Percentiles rank a stretch among this genome's conserved stretches.
Evolutionary conservation across 176 grass and related monocot genomes (phyloP).

Genomic region (Hyparrhenia diplandra): DNA sequence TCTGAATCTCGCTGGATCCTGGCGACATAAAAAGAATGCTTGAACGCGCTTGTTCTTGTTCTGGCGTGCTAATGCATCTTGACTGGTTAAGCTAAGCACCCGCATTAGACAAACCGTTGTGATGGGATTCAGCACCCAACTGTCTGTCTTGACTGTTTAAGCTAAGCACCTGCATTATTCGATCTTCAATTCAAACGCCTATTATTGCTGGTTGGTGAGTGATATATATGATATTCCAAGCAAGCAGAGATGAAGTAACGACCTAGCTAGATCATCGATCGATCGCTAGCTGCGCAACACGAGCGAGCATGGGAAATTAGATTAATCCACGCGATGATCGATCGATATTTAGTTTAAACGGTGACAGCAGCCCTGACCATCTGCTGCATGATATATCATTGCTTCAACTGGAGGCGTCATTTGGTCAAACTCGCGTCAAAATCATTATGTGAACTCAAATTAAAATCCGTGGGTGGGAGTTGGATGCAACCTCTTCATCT

Average conservation of each 20-base stretch:
- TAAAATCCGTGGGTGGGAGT: not conserved
- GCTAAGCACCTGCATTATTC: too few species aligned
- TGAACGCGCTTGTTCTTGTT: not conserved
- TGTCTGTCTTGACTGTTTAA: too few species aligned
- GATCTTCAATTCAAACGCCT: conserved; percentile 1
- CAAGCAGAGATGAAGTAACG: not conserved
- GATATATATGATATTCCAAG: not conserved
- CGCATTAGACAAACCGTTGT: not conserved
- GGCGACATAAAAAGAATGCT: not conserved
- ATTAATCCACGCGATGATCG: not conserved
- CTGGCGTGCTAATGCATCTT: conserved; percentile 3
- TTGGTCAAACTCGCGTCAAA: conserved; percentile 3
- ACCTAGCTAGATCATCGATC: too few species aligned
- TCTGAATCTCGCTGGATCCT: conserved; percentile 15
- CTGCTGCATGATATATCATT: not conserved
- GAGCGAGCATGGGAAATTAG: not conserved
- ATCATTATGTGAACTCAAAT: conserved; percentile 6
- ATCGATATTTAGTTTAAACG: not conserved
- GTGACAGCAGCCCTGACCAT: not conserved
- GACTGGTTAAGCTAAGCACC: not conserved
- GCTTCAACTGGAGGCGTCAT: not conserved
- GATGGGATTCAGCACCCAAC: conserved; percentile 11
- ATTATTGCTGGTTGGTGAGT: conserved; percentile 22
- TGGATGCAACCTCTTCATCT: too few species aligned
- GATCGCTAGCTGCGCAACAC: too few species aligned